Base-by-base conservation (phyloP, 208 protist species). In the Trypanosoma cruzi region DNA sequence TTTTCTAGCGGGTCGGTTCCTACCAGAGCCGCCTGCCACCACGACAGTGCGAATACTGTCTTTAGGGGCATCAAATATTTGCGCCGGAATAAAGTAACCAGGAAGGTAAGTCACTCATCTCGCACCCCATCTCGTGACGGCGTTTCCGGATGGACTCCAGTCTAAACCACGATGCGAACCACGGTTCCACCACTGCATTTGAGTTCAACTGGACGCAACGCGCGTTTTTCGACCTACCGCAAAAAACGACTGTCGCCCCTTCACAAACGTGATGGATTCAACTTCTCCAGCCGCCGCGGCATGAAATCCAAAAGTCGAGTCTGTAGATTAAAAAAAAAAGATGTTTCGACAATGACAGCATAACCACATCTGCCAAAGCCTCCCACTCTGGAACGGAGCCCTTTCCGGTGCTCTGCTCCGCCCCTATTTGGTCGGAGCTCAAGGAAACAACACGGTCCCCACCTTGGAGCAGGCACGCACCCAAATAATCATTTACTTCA, bases 251-350 rank as follows among this genome's bases (percentile, higher is more conserved):
- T 71, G n/a, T 18, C 48, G 7, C 24, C 3, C n/a, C 16, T 52
- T 52, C 16, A n/a, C 48, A 46, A 29, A 26, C 18, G 56, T 71
- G 31, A 81, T 60, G 29, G n/a, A 28, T n/a, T 69, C 48, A 57
- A 72, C 48, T 32, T 68, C 63, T 28, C 61, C 68, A 20, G 29
- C 68, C 4, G 68, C 70, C 18, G 75, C 52, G 42, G 70, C 58
- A 69, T 73, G 61, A 60, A 74, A 70, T 11, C 75, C 75, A 71
- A 67, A 81, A 26, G 75, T 81, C 34, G 71, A 81, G 18, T 11
- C 55, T 34, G 75, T 70, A 4, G 71, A 78, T n/a, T n/a, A n/a
- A n/a, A 20, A 81, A 34, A 48, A 78, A 48, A 52, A 71, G 50
- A 46, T 72, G 64, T 7, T 53, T 64, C 13, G 55, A 68, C 40